Percentiles rank a stretch among this genome's conserved stretches.
These are phyloP conservation scores for Monilinia fructicola DNA, from an alignment of 2,329 filamentous ascomycete species.

Conservation along the genomic window DNA sequence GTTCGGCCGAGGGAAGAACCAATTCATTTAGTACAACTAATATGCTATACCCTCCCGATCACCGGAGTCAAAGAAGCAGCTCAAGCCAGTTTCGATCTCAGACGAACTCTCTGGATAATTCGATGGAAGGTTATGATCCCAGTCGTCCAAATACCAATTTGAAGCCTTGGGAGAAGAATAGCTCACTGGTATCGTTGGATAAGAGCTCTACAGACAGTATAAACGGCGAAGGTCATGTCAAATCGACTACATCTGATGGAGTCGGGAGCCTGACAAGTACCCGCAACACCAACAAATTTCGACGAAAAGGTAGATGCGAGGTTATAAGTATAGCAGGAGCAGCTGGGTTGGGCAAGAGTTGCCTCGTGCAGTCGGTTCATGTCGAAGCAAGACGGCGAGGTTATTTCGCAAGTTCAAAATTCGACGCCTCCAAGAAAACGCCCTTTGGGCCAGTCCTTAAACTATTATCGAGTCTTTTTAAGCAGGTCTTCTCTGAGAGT, in stretches of 20 bases:
- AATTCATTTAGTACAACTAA: conserved; percentile 28
- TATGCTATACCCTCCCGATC: conserved; percentile 22
- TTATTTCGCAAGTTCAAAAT: conserved; percentile 66
- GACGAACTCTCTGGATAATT: conserved; percentile 33
- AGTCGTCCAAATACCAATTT: conserved; percentile 22
- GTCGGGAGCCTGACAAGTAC: conserved; percentile 36
- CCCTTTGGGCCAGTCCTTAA: conserved; percentile 64
- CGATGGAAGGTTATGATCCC: conserved; percentile 30
- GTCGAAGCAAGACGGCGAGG: conserved; percentile 60
- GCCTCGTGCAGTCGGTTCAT: conserved; percentile 62
- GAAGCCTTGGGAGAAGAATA: conserved; percentile 38
- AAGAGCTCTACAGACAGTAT: conserved; percentile 32
- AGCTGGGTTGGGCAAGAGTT: conserved; percentile 65
- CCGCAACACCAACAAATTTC: conserved; percentile 50
- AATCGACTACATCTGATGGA: conserved; percentile 34
- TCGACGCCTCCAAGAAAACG: conserved; percentile 59
- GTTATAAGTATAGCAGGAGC: conserved; percentile 61
- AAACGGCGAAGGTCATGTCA: conserved; percentile 23
- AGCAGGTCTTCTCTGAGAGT: conserved; percentile 65
- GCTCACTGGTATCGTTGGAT: conserved; percentile 30
- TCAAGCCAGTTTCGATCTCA: conserved; percentile 30
- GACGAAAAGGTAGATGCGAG: conserved; percentile 62
- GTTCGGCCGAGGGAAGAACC: conserved; percentile 52
- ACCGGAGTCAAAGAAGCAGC: conserved; percentile 22
- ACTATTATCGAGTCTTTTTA: conserved; percentile 64